Evolutionary conservation across 306 rosid species (phyloP), one percentile per base, ranked within the genome.

Genomic region (Psophocarpus tetragonolobus): DNA sequence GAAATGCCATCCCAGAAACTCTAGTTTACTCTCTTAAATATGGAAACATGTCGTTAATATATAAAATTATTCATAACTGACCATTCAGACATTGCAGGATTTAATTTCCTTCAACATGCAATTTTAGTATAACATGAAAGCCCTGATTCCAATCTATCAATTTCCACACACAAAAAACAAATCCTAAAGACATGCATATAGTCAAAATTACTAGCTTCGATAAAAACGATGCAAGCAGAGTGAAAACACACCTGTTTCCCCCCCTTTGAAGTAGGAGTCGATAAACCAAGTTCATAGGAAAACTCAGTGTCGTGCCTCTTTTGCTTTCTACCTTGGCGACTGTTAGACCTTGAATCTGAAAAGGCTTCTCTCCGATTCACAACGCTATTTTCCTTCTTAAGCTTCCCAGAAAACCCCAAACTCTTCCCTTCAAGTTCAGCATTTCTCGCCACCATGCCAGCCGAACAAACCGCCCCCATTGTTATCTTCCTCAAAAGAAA

Each of bases 401-500:
- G 87, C 80, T 85, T 92, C 69, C 85, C 87, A 17, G 85, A 84
- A 78, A 84, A 78, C 61, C 83, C 88, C 51, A 71, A 58, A 72
- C n/a, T 68, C 39, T 75, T 88, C 80, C 27, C 45, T 72, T 47
- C 84, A 63, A 65, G 11, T 41, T 69, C 83, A 13, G 68, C 81
- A 80, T 78, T 80, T 57, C 61, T 74, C 82, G 71, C 86, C 24
- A 44, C 57, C 73, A 80, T 68, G 26, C 96, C 97, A 4, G 86
- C 90, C 2, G 97, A 84, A 74, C 98, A 93, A 56, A 91, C 85
- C 74, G 85, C 98, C 32, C 98, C 98, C 98, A 93, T 93, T 77
- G 26, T 75, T 75, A 26, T 75, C 23, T 41, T 78, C 74, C 45
- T 78, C 73, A 47, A 63, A 71, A 71, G 23, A 26, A 45, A 57